These are phyloP conservation scores for Carex kokanica DNA, from an alignment of 176 grass and related monocot species.

Conservation along the genomic window DNA sequence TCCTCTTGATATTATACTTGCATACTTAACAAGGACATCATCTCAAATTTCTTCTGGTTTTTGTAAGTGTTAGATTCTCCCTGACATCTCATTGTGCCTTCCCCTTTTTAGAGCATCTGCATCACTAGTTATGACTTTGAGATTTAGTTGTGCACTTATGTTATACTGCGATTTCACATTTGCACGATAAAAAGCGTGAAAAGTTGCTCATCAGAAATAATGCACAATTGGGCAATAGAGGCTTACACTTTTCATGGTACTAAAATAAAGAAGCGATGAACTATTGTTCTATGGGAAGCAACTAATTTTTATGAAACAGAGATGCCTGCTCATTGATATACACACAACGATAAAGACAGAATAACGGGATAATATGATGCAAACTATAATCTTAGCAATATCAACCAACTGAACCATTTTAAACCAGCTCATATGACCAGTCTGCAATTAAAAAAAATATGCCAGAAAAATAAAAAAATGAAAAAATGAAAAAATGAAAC, in stretches of 20 bases:
- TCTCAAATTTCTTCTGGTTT: no score
- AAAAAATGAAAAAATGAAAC: not conserved
- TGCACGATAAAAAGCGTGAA: not conserved
- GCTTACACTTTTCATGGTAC: not conserved
- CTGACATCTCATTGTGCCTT: no score
- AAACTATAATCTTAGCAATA: not conserved
- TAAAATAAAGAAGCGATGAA: not conserved
- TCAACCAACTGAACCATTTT: not conserved
- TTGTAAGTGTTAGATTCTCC: no score
- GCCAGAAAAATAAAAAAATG: not conserved
- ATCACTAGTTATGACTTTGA: no score
- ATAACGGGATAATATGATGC: not conserved
- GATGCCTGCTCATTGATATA: not conserved
- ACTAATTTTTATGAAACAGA: not conserved
- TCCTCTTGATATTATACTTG: no score
- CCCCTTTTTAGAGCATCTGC: no score
- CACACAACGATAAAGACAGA: not conserved
- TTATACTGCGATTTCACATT: not conserved
- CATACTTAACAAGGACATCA: no score
- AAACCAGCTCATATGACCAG: not conserved
- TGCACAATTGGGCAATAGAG: not conserved
- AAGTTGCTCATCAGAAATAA: not conserved
- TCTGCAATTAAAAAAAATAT: not conserved
- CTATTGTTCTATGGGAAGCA: not conserved
- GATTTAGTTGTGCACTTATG: no score